These are phyloP conservation scores for Aspergillus asperescens DNA, from an alignment of 495 filamentous ascomycete genomes.

Conservation along the genomic window DNA sequence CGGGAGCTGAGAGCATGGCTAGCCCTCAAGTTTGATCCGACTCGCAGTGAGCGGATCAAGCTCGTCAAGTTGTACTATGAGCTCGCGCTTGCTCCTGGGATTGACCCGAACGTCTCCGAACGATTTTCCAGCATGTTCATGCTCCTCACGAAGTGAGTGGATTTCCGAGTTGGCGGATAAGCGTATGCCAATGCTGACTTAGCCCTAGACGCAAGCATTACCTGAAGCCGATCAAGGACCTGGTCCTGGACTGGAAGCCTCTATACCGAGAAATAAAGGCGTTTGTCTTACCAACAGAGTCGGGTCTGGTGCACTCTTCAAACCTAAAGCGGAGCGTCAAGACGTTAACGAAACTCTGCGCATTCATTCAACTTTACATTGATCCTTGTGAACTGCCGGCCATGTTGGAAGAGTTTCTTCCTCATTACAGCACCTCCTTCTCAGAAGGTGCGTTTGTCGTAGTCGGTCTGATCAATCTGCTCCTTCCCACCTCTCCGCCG, in stretches of 20 bases:
- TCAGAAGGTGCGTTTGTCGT: conserved; percentile 86
- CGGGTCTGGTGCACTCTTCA: conserved; percentile 57
- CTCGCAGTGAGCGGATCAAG: conserved; percentile 70
- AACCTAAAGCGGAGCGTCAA: conserved; percentile 63
- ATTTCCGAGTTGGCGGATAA: not conserved
- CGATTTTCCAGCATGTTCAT: conserved; percentile 97
- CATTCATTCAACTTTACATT: conserved; percentile 87
- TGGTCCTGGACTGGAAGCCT: conserved; percentile 87
- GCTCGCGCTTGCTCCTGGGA: conserved; percentile 81
- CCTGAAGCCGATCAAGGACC: conserved; percentile 78
- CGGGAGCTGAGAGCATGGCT: conserved; percentile 94
- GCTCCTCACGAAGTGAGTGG: conserved; percentile 75
- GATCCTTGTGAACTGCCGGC: conserved; percentile 77
- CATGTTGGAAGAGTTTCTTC: conserved; percentile 91
- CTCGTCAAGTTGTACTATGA: conserved; percentile 92
- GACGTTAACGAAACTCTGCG: conserved; percentile 78
- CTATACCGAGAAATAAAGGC: conserved; percentile 87
- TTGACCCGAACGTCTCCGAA: conserved; percentile 77
- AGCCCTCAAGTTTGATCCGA: conserved; percentile 92
- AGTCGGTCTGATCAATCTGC: conserved; percentile 72
- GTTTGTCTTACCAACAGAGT: conserved; percentile 80
- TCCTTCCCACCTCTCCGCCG: conserved; percentile 80
- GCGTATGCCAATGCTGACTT: conserved; percentile 23
- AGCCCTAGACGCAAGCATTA: conserved; percentile 85
- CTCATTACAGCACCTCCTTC: conserved; percentile 93